Percentiles rank a stretch among this genome's conserved stretches.
These are phyloP conservation scores for Forsythia suspensa DNA, from an alignment of 257 asterid genomes.

Conservation along the genomic window DNA sequence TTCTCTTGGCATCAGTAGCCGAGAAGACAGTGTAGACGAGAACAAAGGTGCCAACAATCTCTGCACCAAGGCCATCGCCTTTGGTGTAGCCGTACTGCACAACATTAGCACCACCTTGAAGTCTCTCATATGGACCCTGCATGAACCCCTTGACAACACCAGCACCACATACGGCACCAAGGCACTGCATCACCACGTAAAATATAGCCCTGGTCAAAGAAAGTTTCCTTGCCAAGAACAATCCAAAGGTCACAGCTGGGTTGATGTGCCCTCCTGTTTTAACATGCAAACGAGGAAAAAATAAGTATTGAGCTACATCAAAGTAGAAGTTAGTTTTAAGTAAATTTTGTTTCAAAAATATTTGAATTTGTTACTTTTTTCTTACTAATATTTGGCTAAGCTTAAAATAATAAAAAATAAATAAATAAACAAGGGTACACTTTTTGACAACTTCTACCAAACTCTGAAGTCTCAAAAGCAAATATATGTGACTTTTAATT, in stretches of 20 bases:
- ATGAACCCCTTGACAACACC: slow-evolving; percentile 71
- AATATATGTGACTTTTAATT: background rate
- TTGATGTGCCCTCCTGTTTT: slow-evolving; percentile 73
- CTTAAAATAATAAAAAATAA: too few relatives aligned
- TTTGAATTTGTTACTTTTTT: background rate
- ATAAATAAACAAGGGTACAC: too few relatives aligned
- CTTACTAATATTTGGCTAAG: too few relatives aligned
- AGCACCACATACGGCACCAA: slow-evolving; percentile 75
- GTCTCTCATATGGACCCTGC: slow-evolving; percentile 44
- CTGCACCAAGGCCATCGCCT: slow-evolving; percentile 70
- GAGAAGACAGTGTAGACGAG: slow-evolving; percentile 79
- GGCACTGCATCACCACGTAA: slow-evolving; percentile 72
- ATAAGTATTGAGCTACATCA: background rate
- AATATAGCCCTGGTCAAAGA: slow-evolving; percentile 59
- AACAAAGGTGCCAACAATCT: slow-evolving; percentile 68
- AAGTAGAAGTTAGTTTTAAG: background rate
- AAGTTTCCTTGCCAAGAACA: slow-evolving; percentile 67
- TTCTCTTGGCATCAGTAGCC: slow-evolving; percentile 82
- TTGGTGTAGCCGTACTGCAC: slow-evolving; percentile 65
- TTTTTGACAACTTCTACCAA: background rate
- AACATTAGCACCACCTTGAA: slow-evolving; percentile 58
- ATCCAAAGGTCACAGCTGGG: slow-evolving; percentile 69
- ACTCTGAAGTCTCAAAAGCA: background rate
- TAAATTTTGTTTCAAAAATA: too few relatives aligned
- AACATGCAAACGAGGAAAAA: background rate